Conservation (phyloP, 108 stramenopile genomes). For the Skeletonema grethae region DNA sequence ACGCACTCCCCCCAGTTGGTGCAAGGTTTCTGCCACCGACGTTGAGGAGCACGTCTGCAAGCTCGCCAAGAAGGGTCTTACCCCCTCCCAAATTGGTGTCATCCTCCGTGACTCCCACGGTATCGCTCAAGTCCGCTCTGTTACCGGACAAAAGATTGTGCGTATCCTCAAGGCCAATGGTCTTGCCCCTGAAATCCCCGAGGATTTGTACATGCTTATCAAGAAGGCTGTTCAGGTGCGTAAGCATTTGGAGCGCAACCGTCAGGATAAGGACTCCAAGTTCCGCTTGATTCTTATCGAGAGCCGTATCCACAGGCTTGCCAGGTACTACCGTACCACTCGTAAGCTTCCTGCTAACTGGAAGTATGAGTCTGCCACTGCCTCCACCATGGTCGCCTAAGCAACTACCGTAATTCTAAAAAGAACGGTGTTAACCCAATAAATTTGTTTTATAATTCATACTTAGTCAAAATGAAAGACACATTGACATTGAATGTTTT, state of each 20-base stretch:
- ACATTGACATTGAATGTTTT: no score
- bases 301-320: constrained; percentile 97
- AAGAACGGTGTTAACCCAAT: constrained; percentile 2
- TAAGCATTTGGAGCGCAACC: constrained; percentile 99
- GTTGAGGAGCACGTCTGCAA: constrained; percentile 98
- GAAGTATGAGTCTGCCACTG: constrained; percentile 98
- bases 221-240: constrained; percentile 99
- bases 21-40: constrained; percentile 90
- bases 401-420: not conserved
- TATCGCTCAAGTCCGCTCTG: constrained; percentile 95
- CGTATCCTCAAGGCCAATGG: constrained; percentile 99
- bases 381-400: constrained; percentile 99
- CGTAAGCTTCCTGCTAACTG: constrained; percentile 99
- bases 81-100: constrained; percentile 99
- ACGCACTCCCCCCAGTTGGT: constrained; percentile 98
- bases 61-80: constrained; percentile 99
- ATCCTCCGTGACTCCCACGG: constrained; percentile 98
- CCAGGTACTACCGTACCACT: constrained; percentile 99
- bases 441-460: constrained; percentile 2
- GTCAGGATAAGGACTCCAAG: constrained; percentile 99
- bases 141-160: constrained; percentile 99
- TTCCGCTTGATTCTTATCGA: constrained; percentile 99
- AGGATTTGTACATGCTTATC: constrained; percentile 99
- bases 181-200: constrained; percentile 99
- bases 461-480: not conserved